Percentiles rank a stretch among this genome's conserved stretches.
phyloP scores from a whole-genome alignment of 345 rosid species.

The Camelina hispida region DNA sequence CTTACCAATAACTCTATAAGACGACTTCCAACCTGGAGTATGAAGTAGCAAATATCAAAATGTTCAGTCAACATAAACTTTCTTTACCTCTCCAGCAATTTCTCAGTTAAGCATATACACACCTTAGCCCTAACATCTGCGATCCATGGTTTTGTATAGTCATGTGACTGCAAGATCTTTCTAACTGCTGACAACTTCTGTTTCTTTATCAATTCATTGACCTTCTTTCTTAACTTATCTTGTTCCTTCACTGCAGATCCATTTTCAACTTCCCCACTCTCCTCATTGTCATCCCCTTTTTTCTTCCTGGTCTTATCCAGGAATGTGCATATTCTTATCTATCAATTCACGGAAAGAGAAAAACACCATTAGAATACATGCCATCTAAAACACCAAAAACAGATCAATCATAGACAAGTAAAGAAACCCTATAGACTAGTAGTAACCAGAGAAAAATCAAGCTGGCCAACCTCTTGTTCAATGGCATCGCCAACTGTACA shows the following conservation, averaged over 20 bases:
- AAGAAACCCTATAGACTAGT: slow-evolving; percentile 5
- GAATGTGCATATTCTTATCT: slow-evolving; percentile 78
- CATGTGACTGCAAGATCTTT: slow-evolving; percentile 74
- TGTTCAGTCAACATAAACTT: slow-evolving; percentile 14
- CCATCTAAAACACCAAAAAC: slow-evolving; percentile 22
- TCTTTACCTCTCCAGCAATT: slow-evolving; percentile 19
- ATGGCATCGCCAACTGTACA: slow-evolving; percentile 79
- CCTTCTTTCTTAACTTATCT: slow-evolving; percentile 77
- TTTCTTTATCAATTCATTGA: slow-evolving; percentile 72
- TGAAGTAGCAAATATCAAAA: slow-evolving; percentile 28
- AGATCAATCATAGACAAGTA: slow-evolving; percentile 22
- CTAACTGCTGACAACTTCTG: slow-evolving; percentile 83
- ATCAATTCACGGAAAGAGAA: slow-evolving; percentile 32
- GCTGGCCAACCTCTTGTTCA: slow-evolving; percentile 85
- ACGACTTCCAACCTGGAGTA: slow-evolving; percentile 87
- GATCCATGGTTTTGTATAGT: slow-evolving; percentile 73
- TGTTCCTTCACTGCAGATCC: slow-evolving; percentile 52
- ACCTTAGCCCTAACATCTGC: slow-evolving; percentile 87
- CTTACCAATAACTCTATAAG: slow-evolving; percentile 78
- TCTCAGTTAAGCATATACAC: slow-evolving; percentile 42
- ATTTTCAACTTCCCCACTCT: slow-evolving; percentile 52
- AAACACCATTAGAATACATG: slow-evolving; percentile 6
- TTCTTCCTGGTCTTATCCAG: slow-evolving; percentile 81
- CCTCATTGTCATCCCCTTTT: slow-evolving; percentile 47
- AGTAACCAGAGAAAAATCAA: slow-evolving; percentile 22